Percentiles rank a stretch among this genome's conserved stretches.
Evolutionary conservation across 176 grass and related monocot genomes (phyloP).

Genomic region (Eleusine indica): DNA sequence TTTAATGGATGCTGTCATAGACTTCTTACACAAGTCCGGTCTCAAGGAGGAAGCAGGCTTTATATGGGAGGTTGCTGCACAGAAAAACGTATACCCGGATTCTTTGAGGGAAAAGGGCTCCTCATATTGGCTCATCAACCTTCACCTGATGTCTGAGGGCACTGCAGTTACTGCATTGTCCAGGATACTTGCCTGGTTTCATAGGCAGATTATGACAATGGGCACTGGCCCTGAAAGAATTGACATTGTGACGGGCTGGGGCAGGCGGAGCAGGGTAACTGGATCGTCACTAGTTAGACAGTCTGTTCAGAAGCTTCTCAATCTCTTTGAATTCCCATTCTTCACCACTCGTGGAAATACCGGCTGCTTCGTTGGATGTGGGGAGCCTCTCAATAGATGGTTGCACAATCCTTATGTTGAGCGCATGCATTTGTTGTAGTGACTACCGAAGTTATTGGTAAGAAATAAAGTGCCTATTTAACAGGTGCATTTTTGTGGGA

Average conservation of each 20-base stretch:
- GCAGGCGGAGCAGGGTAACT: conserved; percentile 84
- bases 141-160: conserved; percentile 95
- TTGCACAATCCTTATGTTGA: conserved; percentile 94
- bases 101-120: conserved; percentile 74
- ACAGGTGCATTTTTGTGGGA: conserved; percentile 69
- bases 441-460: conserved; percentile 17
- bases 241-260: conserved; percentile 95
- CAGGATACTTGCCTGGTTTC: conserved; percentile 89
- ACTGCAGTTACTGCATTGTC: conserved; percentile 84
- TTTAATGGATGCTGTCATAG: conserved; percentile 85
- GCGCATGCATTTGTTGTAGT: conserved; percentile 88
- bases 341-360: conserved; percentile 65
- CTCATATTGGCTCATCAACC: conserved; percentile 89
- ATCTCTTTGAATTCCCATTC: conserved; percentile 78
- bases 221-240: conserved; percentile 62
- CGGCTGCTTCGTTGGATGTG: conserved; percentile 83
- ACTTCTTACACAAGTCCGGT: conserved; percentile 88
- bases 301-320: conserved; percentile 77
- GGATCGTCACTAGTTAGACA: conserved; percentile 80
- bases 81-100: conserved; percentile 95
- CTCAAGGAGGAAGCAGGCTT: conserved; percentile 95
- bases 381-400: conserved; percentile 84
- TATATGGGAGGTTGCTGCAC: conserved; percentile 87
- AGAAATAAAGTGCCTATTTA: conserved; percentile 14
- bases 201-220: conserved; percentile 62